Evolutionary conservation across 208 protist genomes (phyloP).

Genomic region (Trypanosoma boissoni): DNA sequence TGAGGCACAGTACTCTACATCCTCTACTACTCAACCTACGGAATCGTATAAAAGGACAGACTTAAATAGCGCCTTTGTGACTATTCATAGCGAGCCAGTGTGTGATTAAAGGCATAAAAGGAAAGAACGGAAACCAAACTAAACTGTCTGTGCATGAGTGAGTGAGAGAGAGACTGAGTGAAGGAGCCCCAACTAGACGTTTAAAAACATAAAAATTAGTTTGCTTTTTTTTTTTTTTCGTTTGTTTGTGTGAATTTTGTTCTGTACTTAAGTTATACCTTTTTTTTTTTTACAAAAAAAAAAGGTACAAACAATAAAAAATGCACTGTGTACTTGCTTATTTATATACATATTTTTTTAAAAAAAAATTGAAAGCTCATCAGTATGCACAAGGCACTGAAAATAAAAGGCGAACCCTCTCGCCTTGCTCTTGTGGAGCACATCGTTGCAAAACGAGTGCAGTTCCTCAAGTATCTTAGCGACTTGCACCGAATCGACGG

Average conservation of each 20-base stretch:
- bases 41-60: too few species aligned
- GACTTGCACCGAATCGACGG: conserved; percentile 46
- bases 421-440: conserved; percentile 61
- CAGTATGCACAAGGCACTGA: conserved; percentile 48
- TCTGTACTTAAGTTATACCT: too few species aligned
- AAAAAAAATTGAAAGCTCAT: not conserved
- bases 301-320: too few species aligned
- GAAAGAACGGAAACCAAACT: not conserved
- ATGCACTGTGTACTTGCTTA: not conserved
- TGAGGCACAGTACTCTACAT: too few species aligned
- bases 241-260: not conserved
- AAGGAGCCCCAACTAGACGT: not conserved
- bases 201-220: too few species aligned
- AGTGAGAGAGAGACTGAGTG: too few species aligned
- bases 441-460: conserved; percentile 61
- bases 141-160: too few species aligned
- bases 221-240: conserved; percentile 2
- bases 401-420: conserved; percentile 43
- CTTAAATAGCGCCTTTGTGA: not conserved
- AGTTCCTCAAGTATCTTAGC: conserved; percentile 64
- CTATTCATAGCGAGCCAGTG: not conserved
- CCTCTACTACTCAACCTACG: too few species aligned
- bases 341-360: too few species aligned
- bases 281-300: not conserved
- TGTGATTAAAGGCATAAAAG: not conserved